Conservation (phyloP, 306 rosid genomes). For the Cotoneaster glaucophyllus region DNA sequence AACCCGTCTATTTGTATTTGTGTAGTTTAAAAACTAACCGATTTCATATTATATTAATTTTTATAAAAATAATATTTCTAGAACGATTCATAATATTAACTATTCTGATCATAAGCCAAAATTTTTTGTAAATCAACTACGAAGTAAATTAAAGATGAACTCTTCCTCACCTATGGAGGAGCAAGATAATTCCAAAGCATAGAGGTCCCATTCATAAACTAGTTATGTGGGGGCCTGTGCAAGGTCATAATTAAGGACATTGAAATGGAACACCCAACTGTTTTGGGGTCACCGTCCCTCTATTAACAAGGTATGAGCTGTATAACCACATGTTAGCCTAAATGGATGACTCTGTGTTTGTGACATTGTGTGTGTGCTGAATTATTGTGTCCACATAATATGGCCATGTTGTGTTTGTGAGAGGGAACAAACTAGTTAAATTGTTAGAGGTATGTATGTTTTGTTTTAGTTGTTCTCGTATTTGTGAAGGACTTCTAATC, state of each 20-base stretch:
- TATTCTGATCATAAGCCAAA: too few relatives aligned
- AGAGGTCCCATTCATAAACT: neutral
- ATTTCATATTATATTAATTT: too few relatives aligned
- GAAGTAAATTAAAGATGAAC: too few relatives aligned
- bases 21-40: too few relatives aligned
- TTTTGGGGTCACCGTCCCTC: constrained; percentile 33
- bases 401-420: constrained; percentile 12
- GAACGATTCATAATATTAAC: too few relatives aligned
- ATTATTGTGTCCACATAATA: constrained; percentile 8
- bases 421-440: constrained; percentile 9
- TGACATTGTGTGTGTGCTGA: neutral
- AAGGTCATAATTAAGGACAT: constrained; percentile 1
- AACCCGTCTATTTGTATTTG: too few relatives aligned
- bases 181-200: neutral
- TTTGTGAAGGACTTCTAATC: neutral
- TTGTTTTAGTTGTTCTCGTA: too few relatives aligned
- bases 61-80: too few relatives aligned
- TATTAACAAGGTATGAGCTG: constrained; percentile 33
- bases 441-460: neutral
- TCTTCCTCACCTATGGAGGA: too few relatives aligned
- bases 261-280: constrained; percentile 27
- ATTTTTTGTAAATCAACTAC: too few relatives aligned
- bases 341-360: neutral
- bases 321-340: constrained; percentile 29
- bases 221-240: neutral